Base-by-base conservation (phyloP, 2,329 filamentous ascomycete species). In the Drechslerella stenobrocha region DNA sequence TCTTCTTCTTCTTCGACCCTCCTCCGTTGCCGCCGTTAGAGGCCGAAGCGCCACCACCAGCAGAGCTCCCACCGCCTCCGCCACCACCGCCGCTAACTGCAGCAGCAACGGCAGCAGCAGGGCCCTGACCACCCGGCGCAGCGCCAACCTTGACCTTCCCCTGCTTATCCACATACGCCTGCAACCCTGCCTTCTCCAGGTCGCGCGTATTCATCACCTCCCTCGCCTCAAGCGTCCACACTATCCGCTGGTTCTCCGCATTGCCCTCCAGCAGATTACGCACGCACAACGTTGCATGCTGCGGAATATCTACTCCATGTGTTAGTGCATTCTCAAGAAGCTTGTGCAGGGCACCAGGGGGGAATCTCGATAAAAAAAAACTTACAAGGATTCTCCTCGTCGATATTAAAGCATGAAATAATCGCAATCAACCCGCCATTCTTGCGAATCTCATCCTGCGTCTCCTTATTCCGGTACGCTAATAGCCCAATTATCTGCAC, bases 351-450 rank as follows among this genome's bases (percentile, higher is more conserved):
- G n/a, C n/a, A n/a, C n/a, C n/a, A n/a, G n/a, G n/a, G n/a, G n/a
- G n/a, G n/a, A n/a, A n/a, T n/a, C n/a, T n/a, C n/a, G n/a, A n/a
- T n/a, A n/a, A n/a, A n/a, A n/a, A n/a, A n/a, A n/a, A 9, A 71
- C 72, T 67, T 50, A 73, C 72, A 74, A 63, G 72, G 72, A 65
- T 74, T 74, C 52, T 74, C 72, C 53, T 74, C 72, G 45, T 74
- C 72, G 51, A 73, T 63, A 48, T 72, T 73, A 34, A 72, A 74
- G 48, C 72, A 72, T 51, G 71, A 72, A 3, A 74, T 44, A 22
- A 74, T 63, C 2, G 61, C 66, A 20, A 70, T 48, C 28, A 74
- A 56, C 0, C 72, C 72, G 3, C 65, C 72, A 2, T 56, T 64
- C 46, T 71, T 70, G 35, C 72, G 61, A 24, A 74, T 59, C 20